These are phyloP conservation scores for Mycena amicta DNA, from an alignment of 768 basidiomycete genomes.

Conservation along the genomic window DNA sequence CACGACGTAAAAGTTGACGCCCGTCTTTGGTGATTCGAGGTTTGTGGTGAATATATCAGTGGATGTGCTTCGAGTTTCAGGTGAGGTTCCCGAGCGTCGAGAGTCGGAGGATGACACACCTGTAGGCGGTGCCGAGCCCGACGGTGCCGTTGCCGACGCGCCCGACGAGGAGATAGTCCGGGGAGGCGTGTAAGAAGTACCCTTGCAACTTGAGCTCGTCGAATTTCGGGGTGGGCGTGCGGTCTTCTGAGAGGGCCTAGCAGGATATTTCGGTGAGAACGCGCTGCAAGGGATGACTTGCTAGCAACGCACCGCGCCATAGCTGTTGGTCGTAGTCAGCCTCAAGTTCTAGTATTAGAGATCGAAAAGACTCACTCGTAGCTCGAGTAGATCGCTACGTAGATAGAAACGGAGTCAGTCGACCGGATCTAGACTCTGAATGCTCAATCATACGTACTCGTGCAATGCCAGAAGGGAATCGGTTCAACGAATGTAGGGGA, in stretches of 20 bases:
- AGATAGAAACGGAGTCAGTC: neutral
- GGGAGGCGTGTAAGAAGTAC: slow-evolving; percentile 66
- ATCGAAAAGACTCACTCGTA: slow-evolving; percentile 33
- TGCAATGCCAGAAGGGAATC: slow-evolving; percentile 8
- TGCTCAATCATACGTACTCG: slow-evolving; percentile 8
- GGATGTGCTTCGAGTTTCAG: too few relatives aligned
- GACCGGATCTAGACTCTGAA: neutral
- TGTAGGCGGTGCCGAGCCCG: slow-evolving; percentile 38
- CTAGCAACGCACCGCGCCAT: too few relatives aligned
- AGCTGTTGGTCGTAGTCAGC: neutral
- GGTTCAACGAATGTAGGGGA: neutral
- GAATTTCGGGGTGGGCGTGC: slow-evolving; percentile 57
- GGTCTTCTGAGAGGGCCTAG: slow-evolving; percentile 56
- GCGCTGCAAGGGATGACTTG: too few relatives aligned
- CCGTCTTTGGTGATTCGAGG: slow-evolving; percentile 55
- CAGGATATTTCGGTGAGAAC: neutral
- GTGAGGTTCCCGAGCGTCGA: too few relatives aligned
- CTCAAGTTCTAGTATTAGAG: neutral
- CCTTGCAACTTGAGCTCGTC: slow-evolving; percentile 66
- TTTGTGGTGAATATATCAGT: slow-evolving; percentile 52
- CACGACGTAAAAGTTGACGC: slow-evolving; percentile 58
- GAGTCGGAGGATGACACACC: too few relatives aligned
- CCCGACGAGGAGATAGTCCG: slow-evolving; percentile 66
- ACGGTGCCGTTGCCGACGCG: slow-evolving; percentile 56
- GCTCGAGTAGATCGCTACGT: slow-evolving; percentile 36